Conservation (phyloP, 164 flowering plant genomes). For the Liriodendron chinense region DNA sequence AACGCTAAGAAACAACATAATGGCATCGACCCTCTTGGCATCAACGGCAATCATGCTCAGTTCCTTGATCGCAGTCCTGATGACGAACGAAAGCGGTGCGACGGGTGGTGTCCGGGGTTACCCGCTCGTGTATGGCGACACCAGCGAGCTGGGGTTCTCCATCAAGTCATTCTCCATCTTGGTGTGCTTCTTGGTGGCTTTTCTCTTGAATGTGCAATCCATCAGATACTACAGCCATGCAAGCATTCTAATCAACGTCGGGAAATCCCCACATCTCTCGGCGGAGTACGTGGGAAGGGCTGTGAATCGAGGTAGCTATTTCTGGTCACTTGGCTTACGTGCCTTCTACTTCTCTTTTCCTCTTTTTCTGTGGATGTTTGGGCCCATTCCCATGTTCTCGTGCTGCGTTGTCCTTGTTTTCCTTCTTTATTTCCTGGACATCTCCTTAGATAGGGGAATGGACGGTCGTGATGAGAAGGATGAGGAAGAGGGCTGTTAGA, state of each 20-base stretch:
- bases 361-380: constrained; percentile 80
- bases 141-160: constrained; percentile 44
- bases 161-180: constrained; percentile 69
- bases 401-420: constrained; percentile 49
- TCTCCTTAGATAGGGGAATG: constrained; percentile 28
- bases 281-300: constrained; percentile 55
- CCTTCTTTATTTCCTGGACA: constrained; percentile 58
- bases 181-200: constrained; percentile 68
- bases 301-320: constrained; percentile 67
- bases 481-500: not conserved
- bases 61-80: constrained; percentile 68
- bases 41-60: constrained; percentile 81
- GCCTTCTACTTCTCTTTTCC: constrained; percentile 90
- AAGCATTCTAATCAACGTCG: constrained; percentile 78
- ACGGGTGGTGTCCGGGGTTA: not conserved
- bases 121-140: constrained; percentile 39
- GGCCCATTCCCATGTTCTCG: constrained; percentile 78
- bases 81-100: constrained; percentile 29
- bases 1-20: constrained; percentile 83
- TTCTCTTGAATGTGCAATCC: constrained; percentile 75
- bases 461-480: constrained; percentile 17
- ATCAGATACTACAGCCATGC: constrained; percentile 87
- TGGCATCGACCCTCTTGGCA: constrained; percentile 88
- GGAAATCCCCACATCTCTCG: constrained; percentile 31
- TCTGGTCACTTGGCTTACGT: constrained; percentile 78